Evolutionary conservation across 192 early-diverging fungal genomes (phyloP).

Genomic region (Fimicolochytrium jonesii): DNA sequence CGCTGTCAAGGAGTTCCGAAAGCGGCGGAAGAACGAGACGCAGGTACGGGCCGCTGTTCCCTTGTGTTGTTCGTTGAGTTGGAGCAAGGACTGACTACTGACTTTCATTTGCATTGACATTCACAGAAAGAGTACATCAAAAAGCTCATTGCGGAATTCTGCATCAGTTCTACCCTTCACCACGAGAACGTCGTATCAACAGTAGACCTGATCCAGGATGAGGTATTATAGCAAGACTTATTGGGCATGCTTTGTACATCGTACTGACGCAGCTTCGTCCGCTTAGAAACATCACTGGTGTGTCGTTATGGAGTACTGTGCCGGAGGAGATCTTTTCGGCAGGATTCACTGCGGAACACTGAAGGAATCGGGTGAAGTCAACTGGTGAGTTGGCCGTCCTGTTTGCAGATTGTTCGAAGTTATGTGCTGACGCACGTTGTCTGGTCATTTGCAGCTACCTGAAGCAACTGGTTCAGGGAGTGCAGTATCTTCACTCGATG

Average conservation of each 20-base stretch:
- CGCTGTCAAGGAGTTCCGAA: constrained; percentile 93
- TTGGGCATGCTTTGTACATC: not conserved
- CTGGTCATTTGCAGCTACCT: constrained; percentile 75
- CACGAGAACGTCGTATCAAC: constrained; percentile 90
- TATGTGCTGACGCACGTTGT: no score
- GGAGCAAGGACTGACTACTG: not conserved
- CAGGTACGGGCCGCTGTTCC: constrained; percentile 17
- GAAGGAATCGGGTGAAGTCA: constrained; percentile 65
- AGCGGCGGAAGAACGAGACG: constrained; percentile 75
- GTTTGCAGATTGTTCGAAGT: no score
- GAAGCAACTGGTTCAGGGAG: constrained; percentile 83
- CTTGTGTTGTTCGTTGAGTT: no score
- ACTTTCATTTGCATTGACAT: not conserved
- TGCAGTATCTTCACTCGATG: constrained; percentile 86
- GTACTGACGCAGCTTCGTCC: not conserved
- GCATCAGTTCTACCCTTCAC: constrained; percentile 85
- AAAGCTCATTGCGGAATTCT: constrained; percentile 92
- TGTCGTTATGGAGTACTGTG: constrained; percentile 90
- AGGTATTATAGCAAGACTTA: constrained; percentile 65
- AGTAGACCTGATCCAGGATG: constrained; percentile 94
- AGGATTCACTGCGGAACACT: constrained; percentile 72
- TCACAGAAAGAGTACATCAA: constrained; percentile 89
- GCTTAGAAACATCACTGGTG: constrained; percentile 46
- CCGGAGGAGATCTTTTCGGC: constrained; percentile 87
- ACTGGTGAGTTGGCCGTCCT: constrained; percentile 62